Base-by-base conservation (phyloP, 1,139 yeast species). In the Yamadazyma spencermartinsiae region DNA sequence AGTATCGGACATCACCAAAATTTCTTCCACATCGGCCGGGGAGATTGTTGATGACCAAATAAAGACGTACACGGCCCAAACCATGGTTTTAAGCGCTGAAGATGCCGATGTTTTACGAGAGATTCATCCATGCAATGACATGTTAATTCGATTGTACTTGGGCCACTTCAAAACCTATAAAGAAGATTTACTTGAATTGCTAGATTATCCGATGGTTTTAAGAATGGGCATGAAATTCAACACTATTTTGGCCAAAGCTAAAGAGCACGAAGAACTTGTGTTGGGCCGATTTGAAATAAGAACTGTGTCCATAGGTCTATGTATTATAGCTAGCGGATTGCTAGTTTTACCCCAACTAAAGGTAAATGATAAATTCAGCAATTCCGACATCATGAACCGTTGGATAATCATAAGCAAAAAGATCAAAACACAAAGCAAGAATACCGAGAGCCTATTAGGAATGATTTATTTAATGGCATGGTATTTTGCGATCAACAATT, bases 401-500 rank as follows among this genome's bases (percentile, higher is more conserved):
- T 64, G 65, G 64, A 47, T 63, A 15, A 43, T 48, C 15, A 37
- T 56, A 13, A 54, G 65, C 28, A 59, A 55, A 38, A 48, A 43
- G 33, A 42, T 63, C 26, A 51, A 52, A 38, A 42, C 48, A 10
- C 50, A 52, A 31, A 45, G 54, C 12, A 43, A 53, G 23, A 43
- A 50, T 12, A 50, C 55, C 31, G 58, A 52, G 18, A 51, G 50
- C 18, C 39, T 62, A 17, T 46, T 59, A 5, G 71, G 63, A 44
- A 48, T 61, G 8, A 35, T 58, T 2, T 62, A 49, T 45, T 46
- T 60, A 34, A 52, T 62, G 33, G 52, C 55, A 21, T 66, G 68
- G 66, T 64, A 60, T 45, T 55, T 64, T 17, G 43, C 54, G 20
- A 49, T 58, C 16, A 57, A 59, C 29, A 53, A 47, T 31, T 63